Base-by-base conservation (phyloP, 768 basidiomycete species). In the Phlebiopsis gigantea region DNA sequence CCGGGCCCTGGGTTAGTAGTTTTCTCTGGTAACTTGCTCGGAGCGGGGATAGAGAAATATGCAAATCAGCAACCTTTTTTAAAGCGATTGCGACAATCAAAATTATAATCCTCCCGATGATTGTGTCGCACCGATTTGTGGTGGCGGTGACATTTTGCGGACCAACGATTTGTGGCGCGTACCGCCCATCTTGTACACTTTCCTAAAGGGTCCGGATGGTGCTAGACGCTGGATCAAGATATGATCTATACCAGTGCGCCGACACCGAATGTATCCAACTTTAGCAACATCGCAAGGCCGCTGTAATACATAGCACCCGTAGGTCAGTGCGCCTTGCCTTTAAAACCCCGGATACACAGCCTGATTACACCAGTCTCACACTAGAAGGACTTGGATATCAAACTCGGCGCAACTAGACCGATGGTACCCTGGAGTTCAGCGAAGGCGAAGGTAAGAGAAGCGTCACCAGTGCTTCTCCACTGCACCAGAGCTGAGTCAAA, bases 371-470 rank as follows among this genome's bases (percentile, higher is more conserved):
- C 12, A 12, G 34, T 10, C 31, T 39, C 17, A 12, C 17, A 39
- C 34, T 39, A 39, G 34, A 12, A 39, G 34, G 12, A 39, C 34
- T 39, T 17, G 17, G n/a, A n/a, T n/a, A n/a, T n/a, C n/a, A n/a
- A n/a, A n/a, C n/a, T n/a, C n/a, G 34, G 34, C 34, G 12, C 12
- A 39, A 10, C 34, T 9, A 39, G 17, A 10, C 34, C 34, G 45
- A 81, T 82, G 80, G 70, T 72, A 31, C 75, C 77, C 28, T 86
- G 84, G 85, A 85, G 76, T 61, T 65, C 84, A 10, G 72, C 83
- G 25, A 87, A 85, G 68, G 82, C 81, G 58, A 83, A 83, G 77
- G 81, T 77, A 59, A 30, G 62, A 31, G 15, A 15, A 17, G 14
- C 28, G n/a, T n/a, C n/a, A 24, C 22, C 22, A 41, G 30, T 48